Percentiles rank a stretch among this genome's conserved stretches.
Conservation (phyloP, 2,329 filamentous ascomycete genomes). For the Fusarium sp. region DNA sequence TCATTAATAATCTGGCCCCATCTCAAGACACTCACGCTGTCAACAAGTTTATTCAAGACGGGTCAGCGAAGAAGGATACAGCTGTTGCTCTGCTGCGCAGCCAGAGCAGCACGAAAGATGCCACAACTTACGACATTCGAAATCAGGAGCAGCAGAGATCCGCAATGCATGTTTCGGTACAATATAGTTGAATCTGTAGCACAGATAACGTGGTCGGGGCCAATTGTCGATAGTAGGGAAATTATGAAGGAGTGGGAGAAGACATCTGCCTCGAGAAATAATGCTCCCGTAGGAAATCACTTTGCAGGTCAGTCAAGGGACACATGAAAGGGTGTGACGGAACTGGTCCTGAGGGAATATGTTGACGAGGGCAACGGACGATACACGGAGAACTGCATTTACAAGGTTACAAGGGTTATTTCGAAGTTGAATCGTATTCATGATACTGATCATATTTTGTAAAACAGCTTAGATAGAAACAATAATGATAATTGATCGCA, state of each 20-base stretch:
- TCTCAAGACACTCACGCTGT: neutral
- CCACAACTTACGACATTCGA: neutral
- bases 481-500: constrained; percentile 21
- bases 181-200: neutral
- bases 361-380: too few species aligned
- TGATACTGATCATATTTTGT: neutral
- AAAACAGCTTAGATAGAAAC: neutral
- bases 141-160: neutral
- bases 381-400: neutral
- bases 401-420: neutral
- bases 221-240: neutral
- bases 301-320: neutral
- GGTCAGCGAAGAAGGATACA: fast-evolving
- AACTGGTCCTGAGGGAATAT: neutral
- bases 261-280: neutral
- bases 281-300: neutral
- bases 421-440: neutral
- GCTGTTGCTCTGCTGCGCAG: fast-evolving
- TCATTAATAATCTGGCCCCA: neutral
- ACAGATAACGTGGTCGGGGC: neutral
- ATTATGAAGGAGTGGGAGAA: neutral
- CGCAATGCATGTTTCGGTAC: neutral
- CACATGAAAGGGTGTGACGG: neutral
- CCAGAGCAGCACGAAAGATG: neutral
- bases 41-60: neutral